A percentile compares a stretch with the other conserved stretches of the same genome.
These are phyloP conservation scores for Colletotrichum caudatum DNA, from an alignment of 2,329 filamentous ascomycete genomes.

Conservation along the genomic window DNA sequence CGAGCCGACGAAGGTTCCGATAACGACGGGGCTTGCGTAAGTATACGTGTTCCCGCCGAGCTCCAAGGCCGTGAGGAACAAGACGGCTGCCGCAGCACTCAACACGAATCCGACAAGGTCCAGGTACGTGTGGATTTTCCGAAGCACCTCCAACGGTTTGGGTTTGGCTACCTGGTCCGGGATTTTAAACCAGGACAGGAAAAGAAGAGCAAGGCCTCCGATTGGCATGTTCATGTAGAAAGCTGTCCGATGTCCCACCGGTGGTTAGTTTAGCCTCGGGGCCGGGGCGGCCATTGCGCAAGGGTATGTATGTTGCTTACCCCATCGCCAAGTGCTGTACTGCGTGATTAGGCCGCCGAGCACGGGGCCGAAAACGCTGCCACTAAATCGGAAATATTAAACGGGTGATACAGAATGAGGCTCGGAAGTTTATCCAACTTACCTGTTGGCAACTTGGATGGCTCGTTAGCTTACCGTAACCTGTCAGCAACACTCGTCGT, in stretches of 20 bases:
- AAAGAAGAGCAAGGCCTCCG: constrained; percentile 50
- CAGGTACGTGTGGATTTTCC: constrained; percentile 52
- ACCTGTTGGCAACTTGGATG: constrained; percentile 48
- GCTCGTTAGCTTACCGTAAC: not conserved
- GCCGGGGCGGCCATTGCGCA: not conserved
- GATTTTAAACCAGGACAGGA: constrained; percentile 50
- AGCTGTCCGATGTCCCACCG: constrained; percentile 42
- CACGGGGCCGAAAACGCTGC: constrained; percentile 55
- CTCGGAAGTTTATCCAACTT: not conserved
- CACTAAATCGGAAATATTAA: constrained; percentile 46
- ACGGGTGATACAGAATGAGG: too few relatives aligned
- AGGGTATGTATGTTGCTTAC: constrained; percentile 44
- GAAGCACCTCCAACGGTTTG: constrained; percentile 49
- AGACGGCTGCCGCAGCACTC: constrained; percentile 49
- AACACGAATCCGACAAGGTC: constrained; percentile 43
- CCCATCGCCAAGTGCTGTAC: constrained; percentile 57
- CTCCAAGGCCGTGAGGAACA: constrained; percentile 51
- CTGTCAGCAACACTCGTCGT: too few relatives aligned
- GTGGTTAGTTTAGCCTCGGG: not conserved
- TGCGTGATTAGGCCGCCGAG: constrained; percentile 57
- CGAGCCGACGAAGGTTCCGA: constrained; percentile 45
- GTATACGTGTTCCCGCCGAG: constrained; percentile 48
- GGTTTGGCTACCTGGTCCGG: constrained; percentile 51
- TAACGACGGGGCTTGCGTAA: constrained; percentile 45
- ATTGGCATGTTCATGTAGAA: constrained; percentile 56